Evolutionary conservation across 768 basidiomycete species (phyloP).

Genomic region (Lactifluus rugatus): DNA sequence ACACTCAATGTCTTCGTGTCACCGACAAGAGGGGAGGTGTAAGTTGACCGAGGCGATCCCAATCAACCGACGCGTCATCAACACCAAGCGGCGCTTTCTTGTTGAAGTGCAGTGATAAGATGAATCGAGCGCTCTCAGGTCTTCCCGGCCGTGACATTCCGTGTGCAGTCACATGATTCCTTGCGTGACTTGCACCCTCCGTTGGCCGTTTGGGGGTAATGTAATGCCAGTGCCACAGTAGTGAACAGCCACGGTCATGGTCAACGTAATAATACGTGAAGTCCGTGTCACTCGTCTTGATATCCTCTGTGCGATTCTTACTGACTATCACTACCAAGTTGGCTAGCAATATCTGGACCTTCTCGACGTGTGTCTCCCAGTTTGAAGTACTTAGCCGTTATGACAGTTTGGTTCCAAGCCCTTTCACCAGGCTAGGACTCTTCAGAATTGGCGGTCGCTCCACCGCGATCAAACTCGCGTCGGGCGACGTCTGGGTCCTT

Average conservation of each 20-base stretch:
- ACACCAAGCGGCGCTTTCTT: no score
- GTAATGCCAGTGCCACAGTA: no score
- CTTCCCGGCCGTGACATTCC: no score
- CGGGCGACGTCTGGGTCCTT: slow-evolving; percentile 71
- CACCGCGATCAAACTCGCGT: slow-evolving; percentile 63
- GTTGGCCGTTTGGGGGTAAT: no score
- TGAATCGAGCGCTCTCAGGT: no score
- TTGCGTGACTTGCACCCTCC: no score
- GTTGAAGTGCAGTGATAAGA: no score
- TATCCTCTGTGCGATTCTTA: background rate
- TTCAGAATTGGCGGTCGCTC: slow-evolving; percentile 75
- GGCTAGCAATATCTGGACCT: slow-evolving; percentile 48
- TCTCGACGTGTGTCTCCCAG: slow-evolving; percentile 40
- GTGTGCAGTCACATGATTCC: no score
- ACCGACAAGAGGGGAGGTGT: no score
- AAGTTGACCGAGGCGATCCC: slow-evolving; percentile 42
- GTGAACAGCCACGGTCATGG: background rate
- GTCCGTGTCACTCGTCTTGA: slow-evolving; percentile 18
- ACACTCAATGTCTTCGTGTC: slow-evolving; percentile 22
- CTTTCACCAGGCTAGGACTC: slow-evolving; percentile 56
- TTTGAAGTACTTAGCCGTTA: background rate
- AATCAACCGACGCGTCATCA: no score
- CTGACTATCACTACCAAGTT: slow-evolving; percentile 19
- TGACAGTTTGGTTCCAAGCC: slow-evolving; percentile 30
- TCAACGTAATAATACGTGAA: slow-evolving; percentile 35